Evolutionary conservation across 306 rosid species (phyloP).

Genomic region (Inga leiocalycina): DNA sequence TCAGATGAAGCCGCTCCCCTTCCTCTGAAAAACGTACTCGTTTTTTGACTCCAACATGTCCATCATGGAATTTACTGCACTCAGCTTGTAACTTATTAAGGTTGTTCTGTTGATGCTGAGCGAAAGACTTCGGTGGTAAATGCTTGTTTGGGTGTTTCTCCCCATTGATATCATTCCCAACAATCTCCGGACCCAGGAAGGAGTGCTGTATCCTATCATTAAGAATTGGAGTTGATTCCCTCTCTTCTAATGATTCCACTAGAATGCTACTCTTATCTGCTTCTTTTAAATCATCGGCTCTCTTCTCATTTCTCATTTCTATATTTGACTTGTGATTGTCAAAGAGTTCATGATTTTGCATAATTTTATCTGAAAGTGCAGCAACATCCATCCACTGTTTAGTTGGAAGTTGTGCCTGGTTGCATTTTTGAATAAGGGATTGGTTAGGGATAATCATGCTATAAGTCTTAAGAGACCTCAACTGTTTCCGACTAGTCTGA

Average conservation of each 20-base stretch:
- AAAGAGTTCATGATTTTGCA: conserved; percentile 41
- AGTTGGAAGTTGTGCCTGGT: conserved; percentile 37
- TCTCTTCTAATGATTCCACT: conserved; percentile 39
- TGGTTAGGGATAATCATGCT: conserved; percentile 53
- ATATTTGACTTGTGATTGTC: conserved; percentile 33
- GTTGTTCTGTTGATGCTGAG: conserved; percentile 41
- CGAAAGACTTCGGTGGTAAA: conserved; percentile 33
- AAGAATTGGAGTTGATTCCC: conserved; percentile 42
- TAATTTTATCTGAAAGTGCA: conserved; percentile 41
- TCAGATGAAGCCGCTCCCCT: conserved; percentile 45
- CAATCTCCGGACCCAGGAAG: conserved; percentile 47
- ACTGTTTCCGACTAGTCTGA: conserved; percentile 35
- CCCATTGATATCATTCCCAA: conserved; percentile 30
- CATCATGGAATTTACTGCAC: conserved; percentile 34
- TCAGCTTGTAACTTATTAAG: conserved; percentile 33
- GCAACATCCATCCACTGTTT: conserved; percentile 38
- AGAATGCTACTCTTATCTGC: conserved; percentile 29
- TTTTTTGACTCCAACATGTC: conserved; percentile 47
- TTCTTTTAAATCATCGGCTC: conserved; percentile 33
- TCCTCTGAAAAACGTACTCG: conserved; percentile 67
- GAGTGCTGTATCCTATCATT: conserved; percentile 34
- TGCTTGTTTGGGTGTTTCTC: conserved; percentile 33
- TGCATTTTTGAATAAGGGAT: conserved; percentile 38
- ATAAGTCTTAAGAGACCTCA: conserved; percentile 57
- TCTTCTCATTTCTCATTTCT: conserved; percentile 37